Evolutionary conservation across 225 moss, liverwort and hornwort species (phyloP).

Genomic region (Straminergon stramineum): DNA sequence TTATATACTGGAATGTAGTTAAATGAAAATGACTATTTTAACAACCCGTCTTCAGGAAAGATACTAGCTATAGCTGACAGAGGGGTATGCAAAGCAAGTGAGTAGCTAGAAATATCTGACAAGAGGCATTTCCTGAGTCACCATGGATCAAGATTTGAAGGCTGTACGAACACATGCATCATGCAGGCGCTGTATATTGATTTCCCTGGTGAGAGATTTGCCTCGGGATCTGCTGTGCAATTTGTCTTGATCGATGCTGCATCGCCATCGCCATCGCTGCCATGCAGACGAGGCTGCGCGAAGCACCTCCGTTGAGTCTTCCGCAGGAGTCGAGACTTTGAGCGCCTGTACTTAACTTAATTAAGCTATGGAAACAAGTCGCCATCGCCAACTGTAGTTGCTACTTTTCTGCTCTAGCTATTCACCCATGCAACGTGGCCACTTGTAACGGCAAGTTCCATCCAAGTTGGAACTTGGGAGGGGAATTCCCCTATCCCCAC

Average conservation of each 20-base stretch:
- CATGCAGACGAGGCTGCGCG: too few species aligned
- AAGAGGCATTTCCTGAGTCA: not conserved
- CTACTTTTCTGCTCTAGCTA: not conserved
- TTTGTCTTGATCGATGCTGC: not conserved
- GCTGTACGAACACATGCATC: not conserved
- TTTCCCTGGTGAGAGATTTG: not conserved
- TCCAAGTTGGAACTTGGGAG: not conserved
- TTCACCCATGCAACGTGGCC: not conserved
- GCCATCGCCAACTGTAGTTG: not conserved
- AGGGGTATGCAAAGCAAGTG: not conserved
- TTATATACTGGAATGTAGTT: too few species aligned
- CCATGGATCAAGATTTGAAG: not conserved
- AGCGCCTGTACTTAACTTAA: not conserved
- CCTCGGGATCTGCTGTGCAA: not conserved
- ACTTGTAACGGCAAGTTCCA: not conserved
- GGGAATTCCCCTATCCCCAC: not conserved
- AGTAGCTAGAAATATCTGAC: not conserved
- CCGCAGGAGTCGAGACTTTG: not conserved
- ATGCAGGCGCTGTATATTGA: too few species aligned
- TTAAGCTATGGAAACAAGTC: not conserved
- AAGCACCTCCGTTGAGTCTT: not conserved
- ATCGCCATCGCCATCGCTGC: not conserved
- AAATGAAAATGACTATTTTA: too few species aligned
- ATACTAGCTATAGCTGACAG: not conserved
- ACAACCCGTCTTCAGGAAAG: not conserved